These are phyloP conservation scores for Cordyceps militaris DNA, from an alignment of 2,329 filamentous ascomycete species.

Conservation along the genomic window DNA sequence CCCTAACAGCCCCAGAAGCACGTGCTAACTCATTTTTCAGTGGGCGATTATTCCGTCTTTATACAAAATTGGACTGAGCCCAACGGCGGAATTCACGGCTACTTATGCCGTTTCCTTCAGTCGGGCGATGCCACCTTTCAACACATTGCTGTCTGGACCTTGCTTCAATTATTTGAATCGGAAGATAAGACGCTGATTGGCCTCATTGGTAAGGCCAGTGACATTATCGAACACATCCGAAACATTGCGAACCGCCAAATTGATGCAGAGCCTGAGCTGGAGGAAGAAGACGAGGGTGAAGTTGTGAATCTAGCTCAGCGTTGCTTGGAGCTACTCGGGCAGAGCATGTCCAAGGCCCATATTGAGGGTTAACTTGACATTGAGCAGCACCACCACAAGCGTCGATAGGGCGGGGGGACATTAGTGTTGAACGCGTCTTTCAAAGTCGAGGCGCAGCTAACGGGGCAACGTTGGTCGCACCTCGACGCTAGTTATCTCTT, in stretches of 20 bases:
- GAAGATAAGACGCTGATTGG: constrained; percentile 85
- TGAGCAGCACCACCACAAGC: neutral
- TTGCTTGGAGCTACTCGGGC: constrained; percentile 79
- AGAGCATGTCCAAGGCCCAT: constrained; percentile 67
- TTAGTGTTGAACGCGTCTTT: neutral
- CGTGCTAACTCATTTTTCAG: constrained; percentile 37
- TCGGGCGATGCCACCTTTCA: constrained; percentile 97
- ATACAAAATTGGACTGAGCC: constrained; percentile 90
- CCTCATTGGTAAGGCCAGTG: constrained; percentile 81
- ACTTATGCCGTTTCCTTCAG: constrained; percentile 84
- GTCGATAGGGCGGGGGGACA: neutral
- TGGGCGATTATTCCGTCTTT: constrained; percentile 95
- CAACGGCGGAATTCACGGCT: constrained; percentile 90
- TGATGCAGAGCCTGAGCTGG: constrained; percentile 78
- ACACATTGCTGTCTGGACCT: constrained; percentile 97
- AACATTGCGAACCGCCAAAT: constrained; percentile 84
- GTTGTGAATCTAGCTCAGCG: constrained; percentile 85
- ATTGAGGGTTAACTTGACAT: constrained; percentile 60
- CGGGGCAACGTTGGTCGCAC: neutral
- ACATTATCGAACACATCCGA: constrained; percentile 87
- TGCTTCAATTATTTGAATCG: constrained; percentile 91
- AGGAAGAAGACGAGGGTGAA: constrained; percentile 86
- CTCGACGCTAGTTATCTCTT: neutral
- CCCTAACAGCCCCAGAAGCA: neutral
- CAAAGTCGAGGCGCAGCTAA: neutral